Percentiles rank a stretch among this genome's conserved stretches.
Evolutionary conservation across 164 flowering plant genomes (phyloP).

Genomic region (Buxus sempervirens): DNA sequence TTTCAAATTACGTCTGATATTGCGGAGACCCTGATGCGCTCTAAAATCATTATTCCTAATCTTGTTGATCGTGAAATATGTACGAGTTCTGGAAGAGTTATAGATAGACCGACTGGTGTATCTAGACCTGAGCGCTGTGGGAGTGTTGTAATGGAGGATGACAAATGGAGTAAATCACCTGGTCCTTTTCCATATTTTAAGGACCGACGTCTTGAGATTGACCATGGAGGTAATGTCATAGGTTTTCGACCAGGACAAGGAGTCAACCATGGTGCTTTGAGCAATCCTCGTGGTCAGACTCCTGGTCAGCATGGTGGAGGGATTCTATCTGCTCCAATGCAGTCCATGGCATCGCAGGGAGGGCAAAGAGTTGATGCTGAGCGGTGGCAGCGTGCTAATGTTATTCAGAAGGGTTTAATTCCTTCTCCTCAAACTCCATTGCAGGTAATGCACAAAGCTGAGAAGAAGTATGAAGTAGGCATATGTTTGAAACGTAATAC

Average conservation of each 20-base stretch:
- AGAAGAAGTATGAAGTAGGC: too few relatives aligned
- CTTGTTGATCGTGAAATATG: too few relatives aligned
- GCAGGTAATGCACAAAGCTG: too few relatives aligned
- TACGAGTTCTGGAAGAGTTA: constrained; percentile 44
- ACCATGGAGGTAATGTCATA: too few relatives aligned
- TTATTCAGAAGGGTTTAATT: too few relatives aligned
- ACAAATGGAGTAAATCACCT: constrained; percentile 53
- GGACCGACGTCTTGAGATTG: constrained; percentile 37
- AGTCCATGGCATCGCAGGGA: constrained; percentile 39
- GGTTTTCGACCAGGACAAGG: constrained; percentile 50
- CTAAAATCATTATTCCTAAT: too few relatives aligned
- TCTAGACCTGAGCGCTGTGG: constrained; percentile 53
- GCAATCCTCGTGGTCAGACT: constrained; percentile 42
- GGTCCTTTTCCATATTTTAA: constrained; percentile 33
- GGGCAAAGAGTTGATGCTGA: too few relatives aligned
- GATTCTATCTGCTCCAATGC: constrained; percentile 51
- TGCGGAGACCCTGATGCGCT: too few relatives aligned
- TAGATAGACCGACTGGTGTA: constrained; percentile 34
- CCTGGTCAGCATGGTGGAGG: constrained; percentile 44
- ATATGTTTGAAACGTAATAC: too few relatives aligned
- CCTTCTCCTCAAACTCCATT: too few relatives aligned
- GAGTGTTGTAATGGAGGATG: constrained; percentile 42
- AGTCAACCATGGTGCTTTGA: constrained; percentile 50
- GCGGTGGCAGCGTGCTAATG: too few relatives aligned
- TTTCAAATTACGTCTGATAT: constrained; percentile 39